Evolutionary conservation across 2,329 filamentous ascomycete species (phyloP).

Genomic region (Aspergillus quadrilineatus): DNA sequence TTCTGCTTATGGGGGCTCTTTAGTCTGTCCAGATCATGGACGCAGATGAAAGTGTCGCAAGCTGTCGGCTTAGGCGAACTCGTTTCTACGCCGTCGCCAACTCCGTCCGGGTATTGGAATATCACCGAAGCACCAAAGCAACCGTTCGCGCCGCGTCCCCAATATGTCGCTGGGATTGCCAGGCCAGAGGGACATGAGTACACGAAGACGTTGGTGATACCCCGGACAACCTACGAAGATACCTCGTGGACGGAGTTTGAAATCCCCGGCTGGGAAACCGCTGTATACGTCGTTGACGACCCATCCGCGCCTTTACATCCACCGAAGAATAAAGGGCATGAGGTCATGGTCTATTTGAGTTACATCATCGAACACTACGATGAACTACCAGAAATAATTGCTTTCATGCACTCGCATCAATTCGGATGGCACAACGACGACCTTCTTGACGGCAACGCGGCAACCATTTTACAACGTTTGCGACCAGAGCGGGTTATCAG

Average conservation of each 20-base stretch:
- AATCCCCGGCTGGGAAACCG: conserved; percentile 49
- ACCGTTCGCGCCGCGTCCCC: conserved; percentile 30
- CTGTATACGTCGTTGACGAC: conserved; percentile 56
- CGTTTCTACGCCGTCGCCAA: conserved; percentile 14
- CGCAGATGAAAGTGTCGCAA: conserved; percentile 29
- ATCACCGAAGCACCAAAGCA: conserved; percentile 16
- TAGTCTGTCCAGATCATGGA: conserved; percentile 36
- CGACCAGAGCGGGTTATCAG: conserved; percentile 52
- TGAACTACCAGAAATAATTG: conserved; percentile 56
- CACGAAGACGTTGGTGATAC: conserved; percentile 56
- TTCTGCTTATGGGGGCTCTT: conserved; percentile 31
- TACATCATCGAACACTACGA: conserved; percentile 65
- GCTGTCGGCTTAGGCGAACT: conserved; percentile 40
- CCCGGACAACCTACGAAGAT: conserved; percentile 53
- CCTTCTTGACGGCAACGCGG: conserved; percentile 51
- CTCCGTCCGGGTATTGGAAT: conserved; percentile 15
- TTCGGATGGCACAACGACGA: conserved; percentile 62
- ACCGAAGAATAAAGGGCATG: conserved; percentile 61
- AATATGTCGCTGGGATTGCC: conserved; percentile 36
- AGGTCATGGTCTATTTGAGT: conserved; percentile 62
- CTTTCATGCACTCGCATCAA: conserved; percentile 61
- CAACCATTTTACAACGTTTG: conserved; percentile 52
- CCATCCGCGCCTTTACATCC: conserved; percentile 50
- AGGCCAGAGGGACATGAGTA: conserved; percentile 52
- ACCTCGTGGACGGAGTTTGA: conserved; percentile 55